Base-by-base conservation (phyloP, 768 basidiomycete species). In the Leccinellum rugosiceps region DNA sequence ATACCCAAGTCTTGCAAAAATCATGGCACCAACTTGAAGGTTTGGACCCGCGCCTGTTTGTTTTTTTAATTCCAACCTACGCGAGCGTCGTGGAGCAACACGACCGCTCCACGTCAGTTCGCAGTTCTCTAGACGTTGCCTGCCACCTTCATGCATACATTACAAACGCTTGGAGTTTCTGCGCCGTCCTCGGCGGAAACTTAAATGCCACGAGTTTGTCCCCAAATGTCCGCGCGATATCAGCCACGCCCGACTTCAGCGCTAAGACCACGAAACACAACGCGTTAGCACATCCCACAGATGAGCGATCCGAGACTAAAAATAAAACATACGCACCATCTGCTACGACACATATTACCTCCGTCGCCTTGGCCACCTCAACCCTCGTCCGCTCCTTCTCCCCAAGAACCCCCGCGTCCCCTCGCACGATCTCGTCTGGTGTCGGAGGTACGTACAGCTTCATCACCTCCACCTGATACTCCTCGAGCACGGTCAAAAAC, bases 191-290 rank as follows among this genome's bases (percentile, higher is more conserved):
- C n/a, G 86, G 83, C 3, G 91, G 84, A 64, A 92, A 90, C 69
- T 81, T 89, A 78, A 90, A 92, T 13, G 88, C 90, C 2, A 78
- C 68, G 45, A 93, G 74, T 66, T 85, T 88, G 61, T 85, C 81
- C 6, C 88, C 87, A 70, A 92, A 93, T 50, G 86, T 90, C 65
- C 82, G 76, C 48, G 83, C 80, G 50, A 93, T 84, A 35, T 83
- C 77, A 32, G 80, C 81, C 11, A 92, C 69, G 3, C 86, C 86
- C 50, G 83, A 82, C 66, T 85, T 88, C 63, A 92, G 63, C 6
- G 82, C 90, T 61, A 23, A 6, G 11, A 19, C n/a, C 13, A 19
- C 25, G 15, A 4, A 15, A 13, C n/a, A 38, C 3, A 2, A 17
- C 2, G 15, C 13, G 15, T 64, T 50, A 59, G 38, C 15, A 43